Conservation (phyloP, 2,329 filamentous ascomycete species). For the Cladosporium velox region DNA sequence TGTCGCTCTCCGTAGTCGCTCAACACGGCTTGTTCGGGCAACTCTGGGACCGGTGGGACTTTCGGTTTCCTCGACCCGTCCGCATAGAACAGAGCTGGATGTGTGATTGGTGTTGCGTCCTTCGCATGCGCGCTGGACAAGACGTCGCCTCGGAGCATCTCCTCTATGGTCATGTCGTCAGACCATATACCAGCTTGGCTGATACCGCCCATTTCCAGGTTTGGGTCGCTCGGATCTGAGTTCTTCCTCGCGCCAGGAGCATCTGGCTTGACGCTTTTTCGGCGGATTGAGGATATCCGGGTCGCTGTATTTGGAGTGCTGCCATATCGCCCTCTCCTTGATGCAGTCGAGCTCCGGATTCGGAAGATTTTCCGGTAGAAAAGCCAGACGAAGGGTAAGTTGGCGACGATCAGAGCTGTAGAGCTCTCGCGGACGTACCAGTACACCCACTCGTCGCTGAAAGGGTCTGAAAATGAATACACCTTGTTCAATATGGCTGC, state of each 20-base stretch:
- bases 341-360: conserved; percentile 13
- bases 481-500: conserved; percentile 63
- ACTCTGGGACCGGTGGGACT: neutral
- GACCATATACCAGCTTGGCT: neutral
- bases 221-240: conserved; percentile 16
- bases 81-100: conserved; percentile 26
- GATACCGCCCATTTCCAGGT: conserved; percentile 19
- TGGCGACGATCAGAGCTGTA: conserved; percentile 62
- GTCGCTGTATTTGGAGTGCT: conserved; percentile 10
- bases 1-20: conserved; percentile 8
- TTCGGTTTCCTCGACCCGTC: conserved; percentile 9
- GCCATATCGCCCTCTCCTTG: conserved; percentile 10
- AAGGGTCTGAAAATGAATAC: conserved; percentile 60
- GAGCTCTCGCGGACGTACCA: conserved; percentile 64
- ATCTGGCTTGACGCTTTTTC: conserved; percentile 5
- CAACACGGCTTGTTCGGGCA: conserved; percentile 8
- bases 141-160: conserved; percentile 25
- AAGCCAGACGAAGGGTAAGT: conserved; percentile 62
- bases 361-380: conserved; percentile 47
- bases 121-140: conserved; percentile 10
- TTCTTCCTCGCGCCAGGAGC: neutral
- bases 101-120: conserved; percentile 24
- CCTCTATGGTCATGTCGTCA: conserved; percentile 23
- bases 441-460: conserved; percentile 58
- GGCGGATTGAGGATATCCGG: conserved; percentile 5